A percentile compares a stretch with the other conserved stretches of the same genome.
These are phyloP conservation scores for Citrus maxima DNA, from an alignment of 345 rosid genomes.

Conservation along the genomic window DNA sequence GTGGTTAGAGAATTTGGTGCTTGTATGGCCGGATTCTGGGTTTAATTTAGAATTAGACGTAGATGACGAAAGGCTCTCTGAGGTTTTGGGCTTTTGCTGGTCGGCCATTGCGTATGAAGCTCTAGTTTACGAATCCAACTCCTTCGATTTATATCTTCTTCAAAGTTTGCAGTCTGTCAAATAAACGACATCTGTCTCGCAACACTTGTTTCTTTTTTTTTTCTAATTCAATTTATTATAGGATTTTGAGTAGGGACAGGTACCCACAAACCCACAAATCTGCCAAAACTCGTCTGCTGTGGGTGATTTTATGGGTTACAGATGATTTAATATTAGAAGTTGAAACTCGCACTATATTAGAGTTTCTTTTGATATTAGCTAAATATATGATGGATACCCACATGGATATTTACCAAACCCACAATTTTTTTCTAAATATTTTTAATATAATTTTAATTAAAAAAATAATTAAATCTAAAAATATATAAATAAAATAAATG, in stretches of 20 bases:
- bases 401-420: rapidly evolving
- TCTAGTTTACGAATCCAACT: background rate
- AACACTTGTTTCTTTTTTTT: background rate
- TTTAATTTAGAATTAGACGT: slow-evolving; percentile 11
- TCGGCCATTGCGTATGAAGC: slow-evolving; percentile 11
- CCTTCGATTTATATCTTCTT: background rate
- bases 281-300: rapidly evolving
- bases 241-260: too few relatives aligned
- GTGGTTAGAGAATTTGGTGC: slow-evolving; percentile 25
- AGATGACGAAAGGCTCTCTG: slow-evolving; percentile 12
- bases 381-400: too few relatives aligned
- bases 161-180: background rate
- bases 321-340: too few relatives aligned
- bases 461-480: too few relatives aligned
- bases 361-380: too few relatives aligned
- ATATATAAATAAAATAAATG: too few relatives aligned
- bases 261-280: too few relatives aligned
- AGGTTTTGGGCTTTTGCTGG: slow-evolving; percentile 8
- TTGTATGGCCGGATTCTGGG: slow-evolving; percentile 24
- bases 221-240: too few relatives aligned
- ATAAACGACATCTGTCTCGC: background rate
- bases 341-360: rapidly evolving
- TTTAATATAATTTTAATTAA: too few relatives aligned
- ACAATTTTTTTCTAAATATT: too few relatives aligned
- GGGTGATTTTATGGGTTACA: rapidly evolving